Evolutionary conservation across 192 early-diverging fungal species (phyloP), one percentile per base, ranked within the genome.

Genomic region (Entomortierella beljakovae): DNA sequence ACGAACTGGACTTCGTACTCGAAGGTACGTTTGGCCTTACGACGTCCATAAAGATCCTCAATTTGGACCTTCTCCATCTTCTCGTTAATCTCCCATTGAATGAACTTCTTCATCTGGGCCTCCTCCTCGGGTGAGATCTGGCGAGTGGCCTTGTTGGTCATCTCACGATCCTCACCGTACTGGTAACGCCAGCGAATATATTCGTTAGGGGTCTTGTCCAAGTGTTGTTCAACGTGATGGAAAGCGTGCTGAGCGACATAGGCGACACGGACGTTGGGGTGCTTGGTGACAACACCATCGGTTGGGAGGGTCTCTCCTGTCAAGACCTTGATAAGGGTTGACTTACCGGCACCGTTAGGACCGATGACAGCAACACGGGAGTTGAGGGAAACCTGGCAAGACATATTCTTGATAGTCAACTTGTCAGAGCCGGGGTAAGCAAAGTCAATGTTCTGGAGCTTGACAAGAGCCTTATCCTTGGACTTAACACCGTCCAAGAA

Each of bases 201-300:
- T 61, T 79, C 74, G 67, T 79, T 79, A 53, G 75, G 75, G 61
- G 75, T 79, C 67, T 70, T 79, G 61, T 92, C 92, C 80, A 93
- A 82, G 72, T 94, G 93, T 70, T 90, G 88, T 71, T 94, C 91
- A 70, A 94, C 84, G 81, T 94, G 92, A 81, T 93, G 92, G 91
- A 94, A 93, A 56, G 92, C 91, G 83, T 95, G 94, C 81, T 95
- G 93, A 42, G 92, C 92, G 50, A 95, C 91, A 71, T 93, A 94
- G 56, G 88, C 94, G 71, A 95, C 88, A 82, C 93, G 93, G 73
- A 92, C 84, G 84, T 93, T 93, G 57, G 90, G 91, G 81, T 95
- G 92, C 79, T 91, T 93, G 89, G 90, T 92, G 58, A 95, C 92
- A 29, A 81, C 79, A 71, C 94, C 94, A 26, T 82, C 71, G 42